Base-by-base conservation (phyloP, 768 basidiomycete genomes). In the Lactarius tabidus region DNA sequence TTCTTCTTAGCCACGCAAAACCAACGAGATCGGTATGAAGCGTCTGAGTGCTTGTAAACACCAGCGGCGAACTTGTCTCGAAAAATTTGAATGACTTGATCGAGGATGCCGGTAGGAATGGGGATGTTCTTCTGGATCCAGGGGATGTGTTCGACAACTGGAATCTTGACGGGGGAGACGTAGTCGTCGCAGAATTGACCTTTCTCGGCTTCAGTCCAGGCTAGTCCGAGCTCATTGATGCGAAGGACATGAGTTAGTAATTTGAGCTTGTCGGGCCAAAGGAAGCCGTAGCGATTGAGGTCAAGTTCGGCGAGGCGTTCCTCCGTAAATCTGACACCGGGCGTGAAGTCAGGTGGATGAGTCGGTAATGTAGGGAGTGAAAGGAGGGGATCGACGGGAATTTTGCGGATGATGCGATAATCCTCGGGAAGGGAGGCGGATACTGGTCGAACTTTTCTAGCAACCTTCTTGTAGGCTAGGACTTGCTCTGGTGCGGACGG, bases 141-240 rank as follows among this genome's bases (percentile, higher is more conserved):
- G 6, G 39, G 39, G 17, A 39, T 6, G 39, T 39, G 39, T 18
- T 39, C 39, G 6, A 39, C 18, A 6, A 39, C 39, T 0, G 39
- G 39, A 6, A 39, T 39, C 17, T 39, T 39, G 39, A 39, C 17
- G 6, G 39, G 39, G 3, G 39, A 39, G 4, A 39, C 39, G 6
- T 39, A 39, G 39, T 39, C 55, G 20, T 58, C 57, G 3, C 39
- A 26, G 3, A 38, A 58, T 28, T 28, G 7, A 10, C 57, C 38
- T 20, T 26, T 58, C 28, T 58, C 57, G 39, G 36, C 57, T 39
- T 58, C 39, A 17, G 39, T 39, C 39, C 39, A 39, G 18, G 39
- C 39, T 39, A 39, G n/a, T 73, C 62, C 79, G 76, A 82, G 0
- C 79, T 78, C 52, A 6, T 51, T 82, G 77, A 0, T 64, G 76